phyloP scores from a whole-genome alignment of 2,329 filamentous ascomycete genomes.

The Phyllosticta capitalensis region DNA sequence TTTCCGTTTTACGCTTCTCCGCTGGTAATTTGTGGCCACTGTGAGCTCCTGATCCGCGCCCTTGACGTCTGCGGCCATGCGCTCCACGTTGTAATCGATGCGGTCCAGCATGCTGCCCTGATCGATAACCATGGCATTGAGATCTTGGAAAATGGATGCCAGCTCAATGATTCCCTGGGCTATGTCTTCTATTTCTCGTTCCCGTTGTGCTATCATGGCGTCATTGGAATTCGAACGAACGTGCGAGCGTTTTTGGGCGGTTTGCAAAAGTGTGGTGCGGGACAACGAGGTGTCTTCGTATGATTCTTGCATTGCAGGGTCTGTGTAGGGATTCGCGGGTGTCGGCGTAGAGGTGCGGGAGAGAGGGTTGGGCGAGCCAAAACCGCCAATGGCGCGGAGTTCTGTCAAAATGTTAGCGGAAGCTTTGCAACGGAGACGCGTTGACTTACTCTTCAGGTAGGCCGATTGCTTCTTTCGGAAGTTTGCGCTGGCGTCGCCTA shows the following conservation, averaged over 20 bases:
- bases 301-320: slow-evolving; percentile 77
- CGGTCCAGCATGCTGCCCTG: slow-evolving; percentile 43
- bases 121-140: slow-evolving; percentile 75
- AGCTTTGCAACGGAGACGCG: not conserved
- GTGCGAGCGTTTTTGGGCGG: slow-evolving; percentile 49
- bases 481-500: slow-evolving; percentile 82
- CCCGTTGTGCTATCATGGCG: slow-evolving; percentile 76
- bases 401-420: slow-evolving; percentile 22
- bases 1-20: slow-evolving; percentile 79
- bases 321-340: slow-evolving; percentile 58
- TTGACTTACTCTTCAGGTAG: slow-evolving; percentile 74
- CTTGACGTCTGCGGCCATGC: slow-evolving; percentile 89
- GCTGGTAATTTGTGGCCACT: slow-evolving; percentile 81
- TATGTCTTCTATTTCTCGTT: slow-evolving; percentile 95
- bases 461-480: slow-evolving; percentile 97
- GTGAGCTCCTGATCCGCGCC: slow-evolving; percentile 86
- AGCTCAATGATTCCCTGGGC: slow-evolving; percentile 96
- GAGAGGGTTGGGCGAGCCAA: slow-evolving; percentile 40
- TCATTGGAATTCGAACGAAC: slow-evolving; percentile 58
- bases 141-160: slow-evolving; percentile 89
- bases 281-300: slow-evolving; percentile 90
- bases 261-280: slow-evolving; percentile 76
- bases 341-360: slow-evolving; percentile 35
- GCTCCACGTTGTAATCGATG: slow-evolving; percentile 80
- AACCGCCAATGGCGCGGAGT: slow-evolving; percentile 37